Base-by-base conservation (phyloP, 2,329 filamentous ascomycete genomes). In the Lasiodiplodia sp. region DNA sequence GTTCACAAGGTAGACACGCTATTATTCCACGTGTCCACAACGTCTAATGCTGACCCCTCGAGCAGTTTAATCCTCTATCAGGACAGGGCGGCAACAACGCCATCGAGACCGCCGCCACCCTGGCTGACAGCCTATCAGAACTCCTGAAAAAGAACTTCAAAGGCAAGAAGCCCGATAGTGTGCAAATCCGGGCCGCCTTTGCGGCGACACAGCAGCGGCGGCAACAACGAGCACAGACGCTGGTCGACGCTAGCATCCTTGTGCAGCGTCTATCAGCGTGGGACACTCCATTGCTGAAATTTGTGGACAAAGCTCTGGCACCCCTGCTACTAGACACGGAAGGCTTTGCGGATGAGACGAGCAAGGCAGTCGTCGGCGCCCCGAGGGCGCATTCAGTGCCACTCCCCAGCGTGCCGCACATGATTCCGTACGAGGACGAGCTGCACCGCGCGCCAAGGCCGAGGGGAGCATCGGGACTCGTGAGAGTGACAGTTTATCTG, bases 1-100 rank as follows among this genome's bases (percentile, higher is more conserved):
- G 79, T 76, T 4, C 81, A 84, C 69, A 84, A 83, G 75, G 78
- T 78, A 71, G 18, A 14, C 4, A 1, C 3, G 7, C 28, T 28
- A 3, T 51, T 23, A 6, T 52, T 38, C 11, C 4, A 40, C 25
- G n/a, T 7, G 8, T 16, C 47, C 16, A 28, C 5, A 25, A 25
- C 8, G 16, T 14, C 47, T 12, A 11, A 40, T 11, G 40, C 28
- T 55, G 52, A 37, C 23, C 53, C 12, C 10, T 11, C 23, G 14
- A 6, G 23, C 18, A 58, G 44, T 60, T 75, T 71, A 70, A 51
- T 67, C 73, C 53, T 68, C 71, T 49, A 47, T 72, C 8, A 68
- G 72, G 23, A 57, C 71, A 34, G 70, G 73, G 37, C 8, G 72
- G 71, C 23, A 75, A 74, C 58, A 71, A 69, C 14, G 72, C 66